Percentiles rank a stretch among this genome's conserved stretches.
These are phyloP conservation scores for Dendrobium catenatum DNA, from an alignment of 106 monocot species.

Conservation along the genomic window DNA sequence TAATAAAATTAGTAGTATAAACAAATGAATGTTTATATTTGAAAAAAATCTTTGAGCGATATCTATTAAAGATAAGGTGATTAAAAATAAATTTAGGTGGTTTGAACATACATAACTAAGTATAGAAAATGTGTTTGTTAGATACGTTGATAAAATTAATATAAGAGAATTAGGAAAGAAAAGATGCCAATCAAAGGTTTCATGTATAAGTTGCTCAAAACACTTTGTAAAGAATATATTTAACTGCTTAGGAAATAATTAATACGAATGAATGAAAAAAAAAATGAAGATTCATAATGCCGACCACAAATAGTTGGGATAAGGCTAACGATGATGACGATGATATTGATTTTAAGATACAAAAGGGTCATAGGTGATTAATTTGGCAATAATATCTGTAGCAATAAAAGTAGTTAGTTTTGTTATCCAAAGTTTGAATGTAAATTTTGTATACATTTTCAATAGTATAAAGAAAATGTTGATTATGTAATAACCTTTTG, in stretches of 20 bases:
- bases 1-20: too few species aligned
- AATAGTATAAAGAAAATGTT: neutral
- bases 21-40: too few species aligned
- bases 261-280: neutral
- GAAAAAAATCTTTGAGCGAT: too few species aligned
- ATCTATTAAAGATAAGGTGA: too few species aligned
- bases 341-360: neutral
- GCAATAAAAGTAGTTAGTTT: neutral
- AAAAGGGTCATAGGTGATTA: neutral
- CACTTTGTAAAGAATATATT: neutral
- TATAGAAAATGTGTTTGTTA: too few species aligned
- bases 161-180: too few species aligned
- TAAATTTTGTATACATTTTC: neutral
- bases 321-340: neutral
- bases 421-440: neutral
- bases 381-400: neutral
- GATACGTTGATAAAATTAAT: too few species aligned
- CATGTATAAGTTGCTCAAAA: neutral
- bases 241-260: neutral
- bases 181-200: too few species aligned
- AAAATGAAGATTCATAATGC: neutral
- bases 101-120: too few species aligned
- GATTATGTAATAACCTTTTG: neutral
- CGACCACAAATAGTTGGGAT: neutral
- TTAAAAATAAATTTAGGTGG: too few species aligned